A percentile compares a stretch with the other conserved stretches of the same genome.
These are phyloP conservation scores for Neurospora crassa DNA, from an alignment of 2,329 filamentous ascomycete species.

Conservation along the genomic window DNA sequence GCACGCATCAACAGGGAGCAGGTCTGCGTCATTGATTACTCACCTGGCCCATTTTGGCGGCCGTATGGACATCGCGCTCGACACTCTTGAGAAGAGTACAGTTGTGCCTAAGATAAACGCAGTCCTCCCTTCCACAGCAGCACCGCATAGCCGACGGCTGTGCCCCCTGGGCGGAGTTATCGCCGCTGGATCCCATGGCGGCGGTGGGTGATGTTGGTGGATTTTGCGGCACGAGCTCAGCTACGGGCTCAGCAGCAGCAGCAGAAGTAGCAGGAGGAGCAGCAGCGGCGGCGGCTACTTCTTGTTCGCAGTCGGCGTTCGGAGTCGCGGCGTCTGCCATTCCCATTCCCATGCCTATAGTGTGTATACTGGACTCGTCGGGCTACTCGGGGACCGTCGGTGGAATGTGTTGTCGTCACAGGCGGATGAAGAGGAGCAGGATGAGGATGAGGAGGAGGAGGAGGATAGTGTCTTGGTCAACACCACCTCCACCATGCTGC, in stretches of 20 bases:
- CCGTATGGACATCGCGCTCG: conserved; percentile 79
- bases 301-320: not conserved
- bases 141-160: conserved; percentile 41
- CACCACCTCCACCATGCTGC: not conserved
- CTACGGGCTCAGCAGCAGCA: not conserved
- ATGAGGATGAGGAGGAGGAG: not conserved
- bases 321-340: not conserved
- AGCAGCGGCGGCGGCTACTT: not conserved
- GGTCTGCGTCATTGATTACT: conserved; percentile 23
- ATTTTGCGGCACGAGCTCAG: not conserved
- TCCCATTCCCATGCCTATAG: not conserved
- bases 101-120: conserved; percentile 74
- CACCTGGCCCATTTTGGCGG: conserved; percentile 88
- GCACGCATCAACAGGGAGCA: not conserved
- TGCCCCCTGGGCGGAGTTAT: conserved; percentile 14
- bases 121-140: conserved; percentile 78
- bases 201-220: not conserved
- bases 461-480: not conserved
- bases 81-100: conserved; percentile 66
- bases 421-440: not conserved
- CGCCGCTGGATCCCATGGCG: not conserved
- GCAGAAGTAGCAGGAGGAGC: not conserved
- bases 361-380: not conserved
- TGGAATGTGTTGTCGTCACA: not conserved
- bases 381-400: not conserved